A percentile compares a stretch with the other conserved stretches of the same genome.
phyloP scores from a whole-genome alignment of 441 rosid genomes.

The Croton laevigatus region DNA sequence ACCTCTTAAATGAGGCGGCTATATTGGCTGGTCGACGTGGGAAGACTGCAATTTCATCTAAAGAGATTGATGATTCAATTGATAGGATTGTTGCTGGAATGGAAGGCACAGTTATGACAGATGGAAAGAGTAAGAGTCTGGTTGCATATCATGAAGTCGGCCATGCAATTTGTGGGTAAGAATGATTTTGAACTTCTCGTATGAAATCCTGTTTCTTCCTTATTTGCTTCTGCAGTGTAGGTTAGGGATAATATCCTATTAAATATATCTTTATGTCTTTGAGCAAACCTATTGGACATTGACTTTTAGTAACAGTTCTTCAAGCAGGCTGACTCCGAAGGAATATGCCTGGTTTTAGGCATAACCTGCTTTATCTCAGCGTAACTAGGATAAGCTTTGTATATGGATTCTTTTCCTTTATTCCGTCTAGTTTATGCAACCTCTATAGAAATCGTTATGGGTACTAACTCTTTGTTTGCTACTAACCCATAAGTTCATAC shows the following conservation, averaged over 20 bases:
- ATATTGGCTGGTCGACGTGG: slow-evolving; percentile 96
- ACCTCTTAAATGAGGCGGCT: slow-evolving; percentile 93
- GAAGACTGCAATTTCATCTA: slow-evolving; percentile 78
- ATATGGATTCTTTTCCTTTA: neutral
- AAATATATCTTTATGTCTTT: too few relatives aligned
- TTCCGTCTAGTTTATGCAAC: neutral
- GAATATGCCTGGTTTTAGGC: too few relatives aligned
- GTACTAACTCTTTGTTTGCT: neutral
- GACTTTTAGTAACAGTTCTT: neutral
- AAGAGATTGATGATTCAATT: slow-evolving; percentile 93
- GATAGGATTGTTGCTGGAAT: slow-evolving; percentile 98
- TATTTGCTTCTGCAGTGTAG: neutral
- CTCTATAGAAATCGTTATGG: neutral
- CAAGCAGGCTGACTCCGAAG: neutral
- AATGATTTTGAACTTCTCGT: slow-evolving; percentile 4
- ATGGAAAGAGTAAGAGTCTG: slow-evolving; percentile 94
- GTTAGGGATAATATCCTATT: neutral
- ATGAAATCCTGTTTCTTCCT: neutral
- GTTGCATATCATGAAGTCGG: slow-evolving; percentile 98
- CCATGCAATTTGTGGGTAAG: slow-evolving; percentile 91
- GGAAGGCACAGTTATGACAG: slow-evolving; percentile 99
- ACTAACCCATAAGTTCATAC: too few relatives aligned
- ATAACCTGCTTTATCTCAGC: too few relatives aligned
- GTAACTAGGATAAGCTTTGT: neutral
- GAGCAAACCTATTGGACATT: neutral